phyloP scores from a whole-genome alignment of 2,329 filamentous ascomycete species.

The Aspergillus jensenii region DNA sequence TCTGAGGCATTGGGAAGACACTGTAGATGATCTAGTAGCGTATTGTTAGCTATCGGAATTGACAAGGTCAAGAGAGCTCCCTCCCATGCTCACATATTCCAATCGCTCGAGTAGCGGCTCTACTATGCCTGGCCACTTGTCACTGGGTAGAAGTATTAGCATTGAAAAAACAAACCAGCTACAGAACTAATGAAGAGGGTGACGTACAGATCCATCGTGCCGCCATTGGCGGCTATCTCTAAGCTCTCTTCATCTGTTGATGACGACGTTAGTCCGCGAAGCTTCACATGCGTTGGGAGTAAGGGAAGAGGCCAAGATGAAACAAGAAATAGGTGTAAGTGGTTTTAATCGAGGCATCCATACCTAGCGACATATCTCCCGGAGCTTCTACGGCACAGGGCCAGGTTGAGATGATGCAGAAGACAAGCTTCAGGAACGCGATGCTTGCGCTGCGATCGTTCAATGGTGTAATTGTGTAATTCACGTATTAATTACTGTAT shows the following conservation, averaged over 20 bases:
- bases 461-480: not conserved
- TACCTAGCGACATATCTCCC: constrained; percentile 31
- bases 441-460: not conserved
- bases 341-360: not conserved
- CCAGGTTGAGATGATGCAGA: constrained; percentile 13
- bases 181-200: not conserved
- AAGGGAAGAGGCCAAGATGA: not conserved
- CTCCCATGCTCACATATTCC: constrained; percentile 55
- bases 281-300: not conserved
- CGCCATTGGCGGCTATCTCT: constrained; percentile 57
- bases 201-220: constrained; percentile 58
- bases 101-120: constrained; percentile 66
- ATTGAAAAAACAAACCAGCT: not conserved
- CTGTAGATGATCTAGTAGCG: constrained; percentile 66
- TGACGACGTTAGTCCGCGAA: constrained; percentile 5
- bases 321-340: not conserved
- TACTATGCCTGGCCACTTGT: constrained; percentile 68
- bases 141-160: constrained; percentile 51
- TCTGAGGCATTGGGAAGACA: constrained; percentile 71
- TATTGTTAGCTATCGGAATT: not conserved
- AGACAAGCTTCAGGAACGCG: constrained; percentile 8
- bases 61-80: not conserved
- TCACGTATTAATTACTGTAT: constrained; percentile 3
- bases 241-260: constrained; percentile 53
- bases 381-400: constrained; percentile 11